A percentile compares a stretch with the other conserved stretches of the same genome.
These are phyloP conservation scores for Xylariomycetidae sp. DNA, from an alignment of 2,329 filamentous ascomycete species.

Conservation along the genomic window DNA sequence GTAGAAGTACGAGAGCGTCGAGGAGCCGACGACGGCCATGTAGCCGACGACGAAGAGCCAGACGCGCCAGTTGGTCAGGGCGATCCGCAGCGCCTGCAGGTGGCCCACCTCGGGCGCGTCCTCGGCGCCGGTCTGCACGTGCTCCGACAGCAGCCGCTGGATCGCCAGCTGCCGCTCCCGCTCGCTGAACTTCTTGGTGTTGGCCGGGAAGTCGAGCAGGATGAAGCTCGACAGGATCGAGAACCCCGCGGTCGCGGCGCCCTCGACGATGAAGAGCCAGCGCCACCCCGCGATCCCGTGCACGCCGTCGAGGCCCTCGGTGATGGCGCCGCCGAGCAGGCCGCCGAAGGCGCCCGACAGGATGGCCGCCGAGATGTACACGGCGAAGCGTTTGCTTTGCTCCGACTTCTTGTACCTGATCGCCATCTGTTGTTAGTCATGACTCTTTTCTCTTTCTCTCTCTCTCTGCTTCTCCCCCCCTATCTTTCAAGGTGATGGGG, in stretches of 20 bases:
- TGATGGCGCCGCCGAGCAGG: slow-evolving; percentile 6
- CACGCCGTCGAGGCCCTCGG: slow-evolving; percentile 5
- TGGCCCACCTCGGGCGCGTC: slow-evolving; percentile 51
- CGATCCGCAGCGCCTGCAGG: slow-evolving; percentile 17
- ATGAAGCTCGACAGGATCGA: slow-evolving; percentile 57
- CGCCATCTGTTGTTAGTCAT: too few relatives aligned
- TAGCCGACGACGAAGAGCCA: slow-evolving; percentile 38
- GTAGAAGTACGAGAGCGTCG: slow-evolving; percentile 50
- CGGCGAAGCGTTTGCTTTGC: slow-evolving; percentile 39
- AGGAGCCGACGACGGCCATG: slow-evolving; percentile 36
- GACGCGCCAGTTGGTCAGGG: slow-evolving; percentile 34
- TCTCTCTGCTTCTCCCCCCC: too few relatives aligned
- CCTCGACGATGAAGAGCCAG: slow-evolving; percentile 13
- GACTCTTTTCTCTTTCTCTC: too few relatives aligned
- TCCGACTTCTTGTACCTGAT: slow-evolving; percentile 21
- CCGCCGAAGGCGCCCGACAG: slow-evolving; percentile 28
- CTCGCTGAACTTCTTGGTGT: slow-evolving; percentile 51
- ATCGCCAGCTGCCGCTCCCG: slow-evolving; percentile 58
- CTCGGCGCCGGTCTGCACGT: slow-evolving; percentile 56
- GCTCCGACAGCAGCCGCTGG: slow-evolving; percentile 52
- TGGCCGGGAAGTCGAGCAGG: slow-evolving; percentile 66
- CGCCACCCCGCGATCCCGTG: slow-evolving; percentile 8
- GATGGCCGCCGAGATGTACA: slow-evolving; percentile 69
- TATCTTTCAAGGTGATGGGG: too few relatives aligned
- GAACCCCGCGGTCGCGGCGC: slow-evolving; percentile 9